Evolutionary conservation across 2,329 filamentous ascomycete genomes (phyloP), one percentile per base, ranked within the genome.

Genomic region (Aspergillus pseudoterreus): DNA sequence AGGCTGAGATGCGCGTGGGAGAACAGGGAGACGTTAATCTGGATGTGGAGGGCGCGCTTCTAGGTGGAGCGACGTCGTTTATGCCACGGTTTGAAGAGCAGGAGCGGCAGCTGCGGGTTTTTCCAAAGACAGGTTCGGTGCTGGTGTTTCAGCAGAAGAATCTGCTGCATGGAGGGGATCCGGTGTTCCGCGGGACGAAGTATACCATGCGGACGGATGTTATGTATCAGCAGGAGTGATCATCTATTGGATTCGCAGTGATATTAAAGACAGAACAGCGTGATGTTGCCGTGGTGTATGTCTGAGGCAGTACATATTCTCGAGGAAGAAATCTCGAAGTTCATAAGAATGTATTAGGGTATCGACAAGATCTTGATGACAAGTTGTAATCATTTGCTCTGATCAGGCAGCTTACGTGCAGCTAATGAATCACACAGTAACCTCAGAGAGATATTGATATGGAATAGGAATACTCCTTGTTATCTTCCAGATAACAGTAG

Each of bases 21-120:
- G 57, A 51, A 22, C 11, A 21, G n/a, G 14, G 38, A 36, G 49
- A 50, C 45, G 47, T 49, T 22, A 57, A 72, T 50, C 47, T 55
- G 43, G 53, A 62, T 32, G 60, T 57, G 3, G 53, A 63, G 19
- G 66, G 68, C 17, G 59, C 63, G 38, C 65, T 82, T n/a, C 56
- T 73, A 9, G 80, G 81, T 3, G 81, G 80, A 6, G 78, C 80
- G 8, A 83, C 81, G 4, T 78, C 75, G 0, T 83, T 83, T 63
- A 68, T 74, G 50, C 64, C 65, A 8, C 52, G 55, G 38, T 66
- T 63, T 54, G 55, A 61, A 12, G 56, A 63, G 8, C 60, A 68
- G 15, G 60, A 75, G 5, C 69, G 51, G 9, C 47, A 49, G 9
- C 51, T 71, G 27, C 57, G 79, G 50, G 71, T 82, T 0, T 69